Percentiles rank a stretch among this genome's conserved stretches.
Conservation (phyloP, 495 filamentous ascomycete species). For the Amorphotheca resinae region DNA sequence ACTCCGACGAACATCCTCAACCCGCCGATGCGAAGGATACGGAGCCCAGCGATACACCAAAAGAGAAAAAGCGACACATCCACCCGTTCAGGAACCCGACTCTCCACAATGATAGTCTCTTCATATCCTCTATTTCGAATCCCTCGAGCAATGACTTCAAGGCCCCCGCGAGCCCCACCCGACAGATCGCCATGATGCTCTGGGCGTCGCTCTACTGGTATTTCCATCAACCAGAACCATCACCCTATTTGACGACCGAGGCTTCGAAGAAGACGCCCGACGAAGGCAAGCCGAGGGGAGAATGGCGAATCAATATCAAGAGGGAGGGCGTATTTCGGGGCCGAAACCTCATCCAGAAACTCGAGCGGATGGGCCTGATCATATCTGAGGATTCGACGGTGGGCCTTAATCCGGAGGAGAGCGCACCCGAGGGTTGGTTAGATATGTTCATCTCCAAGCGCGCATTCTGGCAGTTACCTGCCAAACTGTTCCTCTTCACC, state of each 20-base stretch:
- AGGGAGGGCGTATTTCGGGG: constrained; percentile 78
- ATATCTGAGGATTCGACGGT: constrained; percentile 63
- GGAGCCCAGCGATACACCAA: constrained; percentile 19
- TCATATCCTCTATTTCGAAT: constrained; percentile 81
- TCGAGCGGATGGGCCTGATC: constrained; percentile 86
- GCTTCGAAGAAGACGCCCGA: constrained; percentile 51
- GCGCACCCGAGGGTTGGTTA: constrained; percentile 51
- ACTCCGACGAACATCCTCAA: constrained; percentile 23
- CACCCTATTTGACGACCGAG: constrained; percentile 42
- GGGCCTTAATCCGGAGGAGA: constrained; percentile 49
- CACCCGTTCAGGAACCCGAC: constrained; percentile 63
- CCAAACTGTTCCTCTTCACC: constrained; percentile 77
- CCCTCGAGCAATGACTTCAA: constrained; percentile 71
- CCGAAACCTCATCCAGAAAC: constrained; percentile 69
- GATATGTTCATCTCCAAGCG: constrained; percentile 71
- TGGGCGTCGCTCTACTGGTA: constrained; percentile 96
- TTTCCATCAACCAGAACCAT: constrained; percentile 65
- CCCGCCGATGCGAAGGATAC: constrained; percentile 13
- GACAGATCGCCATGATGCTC: constrained; percentile 90
- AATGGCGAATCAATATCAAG: constrained; percentile 82
- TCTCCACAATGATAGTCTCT: constrained; percentile 64
- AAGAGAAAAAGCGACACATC: constrained; percentile 27
- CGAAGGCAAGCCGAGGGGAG: constrained; percentile 59
- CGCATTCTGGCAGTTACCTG: constrained; percentile 86
- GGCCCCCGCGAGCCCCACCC: constrained; percentile 61